Conservation (phyloP, 2,329 filamentous ascomycete genomes). For the Cladosporium sp. region DNA sequence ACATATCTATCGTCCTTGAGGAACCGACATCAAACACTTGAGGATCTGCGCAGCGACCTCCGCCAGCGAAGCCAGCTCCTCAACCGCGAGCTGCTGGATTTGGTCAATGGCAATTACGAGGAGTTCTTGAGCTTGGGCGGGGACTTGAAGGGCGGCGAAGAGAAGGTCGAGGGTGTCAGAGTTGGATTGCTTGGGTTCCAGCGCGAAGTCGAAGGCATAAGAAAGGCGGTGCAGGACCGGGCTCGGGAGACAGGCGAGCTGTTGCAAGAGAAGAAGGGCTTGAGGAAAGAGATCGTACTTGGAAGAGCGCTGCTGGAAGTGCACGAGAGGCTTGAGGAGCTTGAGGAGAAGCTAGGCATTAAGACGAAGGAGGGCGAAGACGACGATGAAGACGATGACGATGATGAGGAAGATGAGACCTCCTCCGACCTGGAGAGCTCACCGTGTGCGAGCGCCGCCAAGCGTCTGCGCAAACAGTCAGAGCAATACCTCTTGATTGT, state of each 20-base stretch:
- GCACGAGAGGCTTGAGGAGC: conserved; percentile 61
- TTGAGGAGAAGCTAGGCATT: conserved; percentile 67
- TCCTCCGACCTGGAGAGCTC: conserved; percentile 38
- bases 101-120: conserved; percentile 94
- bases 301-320: conserved; percentile 67
- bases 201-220: conserved; percentile 76
- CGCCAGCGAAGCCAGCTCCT: conserved; percentile 78
- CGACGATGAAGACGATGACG: conserved; percentile 33
- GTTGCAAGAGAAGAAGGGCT: conserved; percentile 66
- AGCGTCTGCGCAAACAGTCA: conserved; percentile 57
- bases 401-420: conserved; percentile 39
- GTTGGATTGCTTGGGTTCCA: conserved; percentile 85
- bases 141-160: conserved; percentile 82
- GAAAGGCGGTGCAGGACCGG: conserved; percentile 64
- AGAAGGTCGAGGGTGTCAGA: conserved; percentile 85
- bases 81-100: conserved; percentile 82
- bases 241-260: conserved; percentile 64
- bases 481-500: conserved; percentile 61
- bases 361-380: conserved; percentile 36
- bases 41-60: conserved; percentile 85
- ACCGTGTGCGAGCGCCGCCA: conserved; percentile 37
- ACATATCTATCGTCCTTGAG: conserved; percentile 80
- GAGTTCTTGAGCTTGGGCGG: conserved; percentile 83
- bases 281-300: conserved; percentile 65
- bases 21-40: conserved; percentile 91